phyloP scores from a whole-genome alignment of 257 asterid genomes.

The Eucommia ulmoides region DNA sequence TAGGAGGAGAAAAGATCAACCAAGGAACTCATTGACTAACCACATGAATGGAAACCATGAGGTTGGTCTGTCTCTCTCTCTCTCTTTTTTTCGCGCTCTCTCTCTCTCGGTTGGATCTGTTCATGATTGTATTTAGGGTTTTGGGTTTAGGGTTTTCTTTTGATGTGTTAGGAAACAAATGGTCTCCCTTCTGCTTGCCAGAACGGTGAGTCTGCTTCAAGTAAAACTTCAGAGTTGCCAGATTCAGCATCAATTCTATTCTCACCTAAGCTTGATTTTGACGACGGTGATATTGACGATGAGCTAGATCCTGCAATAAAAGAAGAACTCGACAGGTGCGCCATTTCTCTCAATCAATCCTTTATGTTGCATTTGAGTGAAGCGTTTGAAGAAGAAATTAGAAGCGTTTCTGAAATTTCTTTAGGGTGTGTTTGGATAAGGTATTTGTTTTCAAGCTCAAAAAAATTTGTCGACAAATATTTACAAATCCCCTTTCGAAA shows the following conservation, averaged over 20 bases:
- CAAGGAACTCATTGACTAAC: slow-evolving; percentile 11
- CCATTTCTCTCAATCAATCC: neutral
- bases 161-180: slow-evolving; percentile 16
- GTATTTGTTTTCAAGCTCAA: neutral
- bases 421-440: neutral
- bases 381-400: no score
- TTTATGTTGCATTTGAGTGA: no score
- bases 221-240: slow-evolving; percentile 13
- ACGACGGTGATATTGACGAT: slow-evolving; percentile 30
- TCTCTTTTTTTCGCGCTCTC: neutral
- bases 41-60: slow-evolving; percentile 14
- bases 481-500: neutral
- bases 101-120: neutral
- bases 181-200: slow-evolving; percentile 14
- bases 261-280: slow-evolving; percentile 26
- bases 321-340: slow-evolving; percentile 37
- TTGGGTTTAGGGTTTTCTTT: neutral
- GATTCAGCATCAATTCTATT: slow-evolving; percentile 15
- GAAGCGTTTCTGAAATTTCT: no score
- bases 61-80: neutral
- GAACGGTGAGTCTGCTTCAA: slow-evolving; percentile 14
- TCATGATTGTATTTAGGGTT: neutral
- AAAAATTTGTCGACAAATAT: neutral
- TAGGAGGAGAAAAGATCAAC: slow-evolving; percentile 21
- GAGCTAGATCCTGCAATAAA: slow-evolving; percentile 38